Evolutionary conservation across 2,329 filamentous ascomycete genomes (phyloP).

Genomic region (Xylaria sp.): DNA sequence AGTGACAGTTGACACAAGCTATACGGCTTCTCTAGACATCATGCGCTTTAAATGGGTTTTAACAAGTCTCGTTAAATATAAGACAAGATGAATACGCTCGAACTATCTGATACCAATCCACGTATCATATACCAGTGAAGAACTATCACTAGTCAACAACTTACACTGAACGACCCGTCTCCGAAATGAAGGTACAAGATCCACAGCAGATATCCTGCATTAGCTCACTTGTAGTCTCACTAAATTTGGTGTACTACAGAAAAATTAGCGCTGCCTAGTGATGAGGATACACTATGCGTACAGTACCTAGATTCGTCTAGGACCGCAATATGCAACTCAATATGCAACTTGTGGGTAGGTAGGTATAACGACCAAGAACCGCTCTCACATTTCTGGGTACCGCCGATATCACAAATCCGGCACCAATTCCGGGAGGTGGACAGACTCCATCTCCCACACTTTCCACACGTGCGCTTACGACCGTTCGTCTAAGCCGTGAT

Average conservation of each 20-base stretch:
- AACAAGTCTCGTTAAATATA: slow-evolving; percentile 5
- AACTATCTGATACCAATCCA: slow-evolving; percentile 19
- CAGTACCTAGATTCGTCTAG: background rate
- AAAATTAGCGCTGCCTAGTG: slow-evolving; percentile 1
- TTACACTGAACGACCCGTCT: slow-evolving; percentile 23
- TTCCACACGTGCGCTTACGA: slow-evolving; percentile 24
- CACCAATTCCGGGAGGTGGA: slow-evolving; percentile 32
- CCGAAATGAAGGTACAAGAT: slow-evolving; percentile 37
- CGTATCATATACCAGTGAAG: slow-evolving; percentile 21
- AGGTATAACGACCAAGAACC: slow-evolving; percentile 17
- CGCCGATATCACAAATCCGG: slow-evolving; percentile 23
- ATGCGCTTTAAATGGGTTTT: slow-evolving; percentile 8
- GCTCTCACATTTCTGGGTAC: slow-evolving; percentile 12
- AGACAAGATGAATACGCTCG: slow-evolving; percentile 5
- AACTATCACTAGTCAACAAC: slow-evolving; percentile 13
- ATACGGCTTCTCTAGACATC: slow-evolving; percentile 16
- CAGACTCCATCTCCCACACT: slow-evolving; percentile 24
- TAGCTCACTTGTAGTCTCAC: slow-evolving; percentile 18
- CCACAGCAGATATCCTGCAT: slow-evolving; percentile 35
- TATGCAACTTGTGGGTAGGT: slow-evolving; percentile 11
- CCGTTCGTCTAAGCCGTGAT: slow-evolving; percentile 35
- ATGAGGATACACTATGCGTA: background rate
- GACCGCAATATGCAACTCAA: background rate
- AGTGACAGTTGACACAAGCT: background rate
- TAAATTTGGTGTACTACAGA: background rate